Base-by-base conservation (phyloP, 768 basidiomycete genomes). In the Amanita muscaria region DNA sequence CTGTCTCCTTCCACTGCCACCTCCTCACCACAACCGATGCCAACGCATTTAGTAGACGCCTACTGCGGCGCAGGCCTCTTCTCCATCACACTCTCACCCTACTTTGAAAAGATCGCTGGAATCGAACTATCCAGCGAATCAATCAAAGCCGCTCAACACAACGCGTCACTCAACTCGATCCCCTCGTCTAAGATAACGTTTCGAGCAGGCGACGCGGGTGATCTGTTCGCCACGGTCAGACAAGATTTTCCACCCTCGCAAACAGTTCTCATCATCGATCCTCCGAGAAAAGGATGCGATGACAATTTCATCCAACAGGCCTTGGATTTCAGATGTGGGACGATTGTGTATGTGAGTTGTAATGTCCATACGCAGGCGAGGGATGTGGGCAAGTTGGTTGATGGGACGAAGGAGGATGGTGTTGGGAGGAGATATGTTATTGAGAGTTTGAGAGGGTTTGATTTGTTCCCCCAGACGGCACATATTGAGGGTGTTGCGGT, bases 211-310 rank as follows among this genome's bases (percentile, higher is more conserved):
- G 87, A 93, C 54, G 91, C 92, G 2, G 78, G 83, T 41, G 74
- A 86, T 56, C 92, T 98, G 51, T 98, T 97, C 56, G 63, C 65
- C 1, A 68, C 68, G 9, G 84, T 88, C 2, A 52, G 57, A 2
- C 2, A n/a, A 5, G 64, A 73, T 32, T 92, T 89, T 58, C 88
- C 87, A 0, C 64, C 77, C 0, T 65, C 64, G 2, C 61, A 66
- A 46, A 88, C 88, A 6, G 87, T 74, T 4, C 69, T 91, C 37
- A 64, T 92, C 33, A 79, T 89, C 58, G 87, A 99, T 59, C 96
- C 96, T 1, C 96, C 94, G 5, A 71, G 94, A 50, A 98, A 97
- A 61, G 96, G 96, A 16, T 94, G 88, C 56, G 91, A 94, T 61
- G 76, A 78, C 35, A 64, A 67, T 18, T 88, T 88, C 51, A 69